Evolutionary conservation across 257 asterid species (phyloP), one percentile per base, ranked within the genome.

Genomic region (Solanum etuberosum): DNA sequence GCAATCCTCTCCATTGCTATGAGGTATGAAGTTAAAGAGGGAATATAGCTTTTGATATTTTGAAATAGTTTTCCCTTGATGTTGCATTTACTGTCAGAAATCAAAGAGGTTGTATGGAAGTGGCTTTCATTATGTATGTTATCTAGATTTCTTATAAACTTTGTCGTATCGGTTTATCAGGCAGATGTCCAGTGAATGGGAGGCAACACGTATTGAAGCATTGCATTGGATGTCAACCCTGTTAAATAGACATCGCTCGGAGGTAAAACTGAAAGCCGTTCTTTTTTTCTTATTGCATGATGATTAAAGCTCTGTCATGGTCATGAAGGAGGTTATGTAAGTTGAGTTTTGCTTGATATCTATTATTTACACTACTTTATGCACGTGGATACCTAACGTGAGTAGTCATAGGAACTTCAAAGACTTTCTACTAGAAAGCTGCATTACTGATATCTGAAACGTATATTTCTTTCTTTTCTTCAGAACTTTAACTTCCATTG

Each of bases 191-290:
- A 93, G 95, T 91, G 99, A 96, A 88, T 97, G 95, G 95, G 99
- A 96, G 92, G 99, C 99, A 85, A 95, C 99, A 37, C 98, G 99
- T 38, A 96, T 96, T 89, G 99, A 97, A 93, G 96, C 99, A 87
- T 91, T 97, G 91, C 94, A 95, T 88, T 97, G 99, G 99, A 95
- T 97, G 89, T 92, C 93, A 80, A 91, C 91, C 87, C 95, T 97
- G 46, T 88, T 97, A 91, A 92, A 87, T 88, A 92, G 94, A 87
- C 96, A 95, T 87, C 92, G 99, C 61, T 72, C 86, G 9, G 99
- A 94, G 99, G 99, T 96, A 89, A 89, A 74, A 78, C 9, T 74
- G 87, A 83, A 34, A 34, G 23, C 68, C 5, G 5, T 78, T 16
- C 5, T 5, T 27, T 77, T 73, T 78, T 78, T 42, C 35, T 77